Evolutionary conservation across 1,284 basidiomycete genomes (phyloP).

Genomic region (Sphagnurus paluster): DNA sequence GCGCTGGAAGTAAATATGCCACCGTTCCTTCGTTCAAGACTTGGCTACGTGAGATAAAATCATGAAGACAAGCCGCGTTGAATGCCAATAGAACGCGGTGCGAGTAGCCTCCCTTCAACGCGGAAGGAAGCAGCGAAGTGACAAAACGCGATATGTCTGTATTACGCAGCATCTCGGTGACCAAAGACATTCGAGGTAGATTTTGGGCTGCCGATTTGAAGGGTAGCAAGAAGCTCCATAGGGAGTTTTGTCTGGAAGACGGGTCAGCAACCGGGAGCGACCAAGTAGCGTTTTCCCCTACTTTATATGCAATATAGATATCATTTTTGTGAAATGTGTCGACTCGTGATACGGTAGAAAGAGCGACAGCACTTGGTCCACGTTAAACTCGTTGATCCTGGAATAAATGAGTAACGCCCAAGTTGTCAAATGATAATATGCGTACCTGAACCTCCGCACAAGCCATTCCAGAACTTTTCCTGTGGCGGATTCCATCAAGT

Average conservation of each 20-base stretch:
- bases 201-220: slow-evolving; percentile 75
- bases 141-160: slow-evolving; percentile 77
- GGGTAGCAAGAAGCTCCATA: slow-evolving; percentile 70
- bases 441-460: slow-evolving; percentile 87
- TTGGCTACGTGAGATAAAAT: slow-evolving; percentile 66
- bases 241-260: slow-evolving; percentile 42
- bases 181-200: slow-evolving; percentile 66
- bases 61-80: slow-evolving; percentile 80
- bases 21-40: slow-evolving; percentile 61
- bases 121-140: slow-evolving; percentile 59
- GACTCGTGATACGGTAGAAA: slow-evolving; percentile 97
- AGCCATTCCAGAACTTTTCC: slow-evolving; percentile 96
- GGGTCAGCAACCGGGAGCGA: background rate
- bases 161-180: slow-evolving; percentile 74
- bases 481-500: slow-evolving; percentile 80
- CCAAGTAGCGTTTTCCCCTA: slow-evolving; percentile 33
- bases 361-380: slow-evolving; percentile 74
- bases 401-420: background rate
- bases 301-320: slow-evolving; percentile 83
- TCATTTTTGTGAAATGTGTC: slow-evolving; percentile 92
- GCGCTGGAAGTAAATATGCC: slow-evolving; percentile 61
- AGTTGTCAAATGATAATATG: background rate
- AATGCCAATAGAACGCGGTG: slow-evolving; percentile 85
- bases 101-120: slow-evolving; percentile 50
- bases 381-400: slow-evolving; percentile 94